phyloP scores from a whole-genome alignment of 1,284 basidiomycete species.

The Cryptococcus sp. region DNA sequence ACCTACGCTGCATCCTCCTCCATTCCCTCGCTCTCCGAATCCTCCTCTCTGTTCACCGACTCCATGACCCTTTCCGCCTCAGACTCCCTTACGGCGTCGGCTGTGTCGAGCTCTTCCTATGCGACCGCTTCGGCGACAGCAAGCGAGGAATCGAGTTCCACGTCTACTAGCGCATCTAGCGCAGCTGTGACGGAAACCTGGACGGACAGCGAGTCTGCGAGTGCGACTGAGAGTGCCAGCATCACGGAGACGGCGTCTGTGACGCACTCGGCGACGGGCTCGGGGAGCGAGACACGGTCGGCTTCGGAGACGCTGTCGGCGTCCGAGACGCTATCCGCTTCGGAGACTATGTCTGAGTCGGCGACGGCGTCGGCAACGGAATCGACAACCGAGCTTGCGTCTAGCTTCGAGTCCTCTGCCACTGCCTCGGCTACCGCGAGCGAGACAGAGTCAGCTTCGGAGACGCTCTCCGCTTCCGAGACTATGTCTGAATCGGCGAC shows the following conservation, averaged over 20 bases:
- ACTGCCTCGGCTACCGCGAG: too few species aligned
- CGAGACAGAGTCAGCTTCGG: neutral
- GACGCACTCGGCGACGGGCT: neutral
- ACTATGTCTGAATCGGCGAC: too few species aligned
- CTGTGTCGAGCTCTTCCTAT: conserved; percentile 12
- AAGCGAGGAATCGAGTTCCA: conserved; percentile 19
- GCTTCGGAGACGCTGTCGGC: neutral
- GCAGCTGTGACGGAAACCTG: conserved; percentile 4
- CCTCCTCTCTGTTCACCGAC: conserved; percentile 3
- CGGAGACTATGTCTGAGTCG: neutral
- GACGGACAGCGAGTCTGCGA: conserved; percentile 7
- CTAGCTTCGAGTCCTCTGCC: neutral
- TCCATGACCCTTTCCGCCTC: neutral
- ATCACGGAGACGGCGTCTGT: neutral
- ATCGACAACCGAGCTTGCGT: neutral
- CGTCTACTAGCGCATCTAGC: conserved; percentile 6
- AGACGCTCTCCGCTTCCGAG: neutral
- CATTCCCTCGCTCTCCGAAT: conserved; percentile 3
- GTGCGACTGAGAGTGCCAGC: neutral
- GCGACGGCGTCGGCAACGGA: neutral
- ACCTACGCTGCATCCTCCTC: conserved; percentile 1
- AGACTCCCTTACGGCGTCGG: conserved; percentile 9
- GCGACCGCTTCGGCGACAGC: conserved; percentile 1
- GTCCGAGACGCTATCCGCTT: neutral
- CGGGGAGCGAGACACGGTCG: neutral